Base-by-base conservation (phyloP, 1,284 basidiomycete genomes). In the Boletus semigastroideus region DNA sequence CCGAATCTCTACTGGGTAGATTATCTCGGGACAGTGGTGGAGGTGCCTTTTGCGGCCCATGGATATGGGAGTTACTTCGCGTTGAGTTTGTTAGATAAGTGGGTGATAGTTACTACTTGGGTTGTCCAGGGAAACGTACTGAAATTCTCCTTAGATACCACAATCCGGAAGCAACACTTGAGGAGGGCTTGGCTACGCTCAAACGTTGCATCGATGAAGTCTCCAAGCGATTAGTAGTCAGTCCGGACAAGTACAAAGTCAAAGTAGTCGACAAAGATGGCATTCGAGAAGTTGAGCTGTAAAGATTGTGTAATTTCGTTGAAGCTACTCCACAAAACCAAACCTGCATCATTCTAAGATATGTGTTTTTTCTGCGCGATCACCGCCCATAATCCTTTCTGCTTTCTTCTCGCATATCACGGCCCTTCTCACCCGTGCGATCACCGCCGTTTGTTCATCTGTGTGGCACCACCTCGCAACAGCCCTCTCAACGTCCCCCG, bases 1-100 rank as follows among this genome's bases (percentile, higher is more conserved):
- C 88, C 94, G 5, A 86, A 89, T 58, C 79, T 98, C 6, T 98
- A 95, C 75, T 98, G 95, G 94, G 78, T 98, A 57, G 96, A 99
- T 74, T 94, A 97, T 69, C 80, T 97, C 41, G 96, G 96, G 36
- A 97, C 96, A 9, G 79, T 91, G 64, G 84, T 86, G 2, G 82
- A 86, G 46, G 90, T 98, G 6, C 94, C 95, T 0, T 99, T 95
- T 69, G 95, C 87, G 8, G 94, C 94, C 0, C 96, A 98, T 68
- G 97, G 96, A 2, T 95, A 98, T 68, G 96, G 94, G 36, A 84
- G 88, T 54, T 96, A 95, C 74, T 96, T 99, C 69, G 88, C 86
- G 19, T 76, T 98, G 62, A 87, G 89, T 80, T 91, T 95, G 64
- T 80, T 99, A 57, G 96, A 99, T 67, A 79, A 90, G 85, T 94